Percentiles rank a stretch among this genome's conserved stretches.
Evolutionary conservation across 768 basidiomycete genomes (phyloP).

Genomic region (Termitomyces bulborhizus): DNA sequence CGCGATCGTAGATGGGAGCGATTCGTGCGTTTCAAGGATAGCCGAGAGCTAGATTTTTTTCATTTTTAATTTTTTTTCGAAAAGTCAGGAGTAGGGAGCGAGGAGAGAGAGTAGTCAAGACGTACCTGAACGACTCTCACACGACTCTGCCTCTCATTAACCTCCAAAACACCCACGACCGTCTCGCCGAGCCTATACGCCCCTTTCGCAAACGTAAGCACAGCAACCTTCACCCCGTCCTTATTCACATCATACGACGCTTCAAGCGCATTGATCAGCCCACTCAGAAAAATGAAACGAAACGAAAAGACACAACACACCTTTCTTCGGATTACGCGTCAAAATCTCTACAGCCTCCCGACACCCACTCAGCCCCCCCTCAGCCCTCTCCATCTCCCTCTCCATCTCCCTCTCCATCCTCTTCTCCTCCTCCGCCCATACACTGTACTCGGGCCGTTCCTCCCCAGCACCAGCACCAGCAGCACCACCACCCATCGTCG

Average conservation of each 20-base stretch:
- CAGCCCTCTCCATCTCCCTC: slow-evolving; percentile 24
- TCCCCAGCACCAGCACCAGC: not conserved
- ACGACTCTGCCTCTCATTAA: slow-evolving; percentile 68
- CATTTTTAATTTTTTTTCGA: too few species aligned
- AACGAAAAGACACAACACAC: slow-evolving; percentile 32
- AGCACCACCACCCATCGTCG: not conserved
- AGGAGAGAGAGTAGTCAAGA: too few species aligned
- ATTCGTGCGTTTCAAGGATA: slow-evolving; percentile 86
- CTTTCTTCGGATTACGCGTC: slow-evolving; percentile 84
- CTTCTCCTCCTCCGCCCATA: slow-evolving; percentile 22
- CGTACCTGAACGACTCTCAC: slow-evolving; percentile 81
- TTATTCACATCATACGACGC: slow-evolving; percentile 95
- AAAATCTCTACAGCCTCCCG: slow-evolving; percentile 88
- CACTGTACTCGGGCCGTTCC: slow-evolving; percentile 7
- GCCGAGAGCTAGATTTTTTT: slow-evolving; percentile 55
- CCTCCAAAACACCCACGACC: slow-evolving; percentile 78
- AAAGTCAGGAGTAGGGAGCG: too few species aligned
- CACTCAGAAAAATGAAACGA: too few species aligned
- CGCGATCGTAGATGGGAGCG: slow-evolving; percentile 56
- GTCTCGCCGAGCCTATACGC: slow-evolving; percentile 93
- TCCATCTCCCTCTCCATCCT: slow-evolving; percentile 2
- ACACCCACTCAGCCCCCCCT: slow-evolving; percentile 49
- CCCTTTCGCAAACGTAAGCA: slow-evolving; percentile 86
- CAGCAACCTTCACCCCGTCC: slow-evolving; percentile 84
- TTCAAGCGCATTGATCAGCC: slow-evolving; percentile 19